Evolutionary conservation across 768 basidiomycete species (phyloP).

Genomic region (Cantharellus anzutake): DNA sequence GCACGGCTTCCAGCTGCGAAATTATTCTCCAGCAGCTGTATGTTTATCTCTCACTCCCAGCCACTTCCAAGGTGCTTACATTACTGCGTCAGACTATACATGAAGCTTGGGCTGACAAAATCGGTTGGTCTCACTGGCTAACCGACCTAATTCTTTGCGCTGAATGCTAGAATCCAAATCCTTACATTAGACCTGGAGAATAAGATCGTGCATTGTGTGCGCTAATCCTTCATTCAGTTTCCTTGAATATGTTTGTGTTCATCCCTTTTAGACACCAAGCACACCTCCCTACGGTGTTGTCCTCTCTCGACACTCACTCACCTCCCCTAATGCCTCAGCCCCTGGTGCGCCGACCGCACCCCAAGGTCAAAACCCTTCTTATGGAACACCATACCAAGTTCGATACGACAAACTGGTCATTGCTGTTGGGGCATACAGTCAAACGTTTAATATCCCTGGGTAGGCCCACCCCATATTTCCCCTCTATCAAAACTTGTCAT

Average conservation of each 20-base stretch:
- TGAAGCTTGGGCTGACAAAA: slow-evolving; percentile 60
- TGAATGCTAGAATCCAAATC: background rate
- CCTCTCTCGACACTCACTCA: background rate
- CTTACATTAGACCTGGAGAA: background rate
- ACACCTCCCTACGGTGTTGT: slow-evolving; percentile 12
- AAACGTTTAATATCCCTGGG: slow-evolving; percentile 31
- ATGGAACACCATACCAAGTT: slow-evolving; percentile 30
- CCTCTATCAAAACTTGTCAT: slow-evolving; percentile 3
- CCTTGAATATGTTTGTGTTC: background rate
- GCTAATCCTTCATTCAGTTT: background rate
- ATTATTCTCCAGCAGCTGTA: background rate
- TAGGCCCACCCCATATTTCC: background rate
- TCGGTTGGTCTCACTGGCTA: slow-evolving; percentile 34
- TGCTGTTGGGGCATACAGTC: slow-evolving; percentile 69
- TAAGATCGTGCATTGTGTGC: background rate
- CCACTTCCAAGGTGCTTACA: slow-evolving; percentile 23
- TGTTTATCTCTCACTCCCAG: background rate
- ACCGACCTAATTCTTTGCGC: slow-evolving; percentile 31
- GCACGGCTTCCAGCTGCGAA: slow-evolving; percentile 9
- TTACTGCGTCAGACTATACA: slow-evolving; percentile 28
- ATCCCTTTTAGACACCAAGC: background rate
- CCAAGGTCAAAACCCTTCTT: slow-evolving; percentile 5
- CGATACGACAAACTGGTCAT: slow-evolving; percentile 69
- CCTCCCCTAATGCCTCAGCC: slow-evolving; percentile 4
- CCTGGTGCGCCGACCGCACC: slow-evolving; percentile 1